phyloP scores from a whole-genome alignment of 176 grass and related monocot genomes.

The Juncus effusus region DNA sequence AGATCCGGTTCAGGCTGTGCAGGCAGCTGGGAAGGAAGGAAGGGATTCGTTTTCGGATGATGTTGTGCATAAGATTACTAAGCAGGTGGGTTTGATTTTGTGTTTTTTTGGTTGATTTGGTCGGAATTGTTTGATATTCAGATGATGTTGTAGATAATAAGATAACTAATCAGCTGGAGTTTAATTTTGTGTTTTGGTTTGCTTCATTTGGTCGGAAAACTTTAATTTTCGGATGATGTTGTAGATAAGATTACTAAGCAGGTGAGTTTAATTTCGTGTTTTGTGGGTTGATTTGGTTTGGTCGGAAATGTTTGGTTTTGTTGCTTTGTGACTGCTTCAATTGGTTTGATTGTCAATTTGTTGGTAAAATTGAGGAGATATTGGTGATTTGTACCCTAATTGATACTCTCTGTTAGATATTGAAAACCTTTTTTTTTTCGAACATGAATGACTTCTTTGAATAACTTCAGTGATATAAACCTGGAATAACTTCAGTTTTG shows the following conservation, averaged over 20 bases:
- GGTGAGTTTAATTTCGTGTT: background rate
- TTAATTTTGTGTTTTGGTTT: slow-evolving; percentile 18
- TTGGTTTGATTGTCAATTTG: background rate
- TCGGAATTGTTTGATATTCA: slow-evolving; percentile 2
- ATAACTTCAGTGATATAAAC: slow-evolving; percentile 67
- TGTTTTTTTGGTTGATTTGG: slow-evolving; percentile 8
- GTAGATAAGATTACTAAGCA: too few relatives aligned
- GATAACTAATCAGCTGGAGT: background rate
- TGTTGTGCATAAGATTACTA: slow-evolving; percentile 72
- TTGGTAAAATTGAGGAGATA: background rate
- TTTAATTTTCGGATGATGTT: too few relatives aligned
- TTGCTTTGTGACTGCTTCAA: too few relatives aligned
- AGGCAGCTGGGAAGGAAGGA: slow-evolving; percentile 26
- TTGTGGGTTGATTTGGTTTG: background rate
- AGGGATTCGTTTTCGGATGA: slow-evolving; percentile 56
- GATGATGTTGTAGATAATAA: background rate
- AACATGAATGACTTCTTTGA: background rate
- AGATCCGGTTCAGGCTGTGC: slow-evolving; percentile 8
- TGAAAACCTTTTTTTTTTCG: background rate
- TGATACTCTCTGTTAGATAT: slow-evolving; percentile 1
- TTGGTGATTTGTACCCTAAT: background rate
- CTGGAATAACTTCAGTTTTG: slow-evolving; percentile 27
- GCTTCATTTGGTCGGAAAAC: background rate
- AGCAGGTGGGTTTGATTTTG: slow-evolving; percentile 47
- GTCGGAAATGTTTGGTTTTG: too few relatives aligned